These are phyloP conservation scores for Pseudomassariella vexata DNA, from an alignment of 2,329 filamentous ascomycete genomes.

Conservation along the genomic window DNA sequence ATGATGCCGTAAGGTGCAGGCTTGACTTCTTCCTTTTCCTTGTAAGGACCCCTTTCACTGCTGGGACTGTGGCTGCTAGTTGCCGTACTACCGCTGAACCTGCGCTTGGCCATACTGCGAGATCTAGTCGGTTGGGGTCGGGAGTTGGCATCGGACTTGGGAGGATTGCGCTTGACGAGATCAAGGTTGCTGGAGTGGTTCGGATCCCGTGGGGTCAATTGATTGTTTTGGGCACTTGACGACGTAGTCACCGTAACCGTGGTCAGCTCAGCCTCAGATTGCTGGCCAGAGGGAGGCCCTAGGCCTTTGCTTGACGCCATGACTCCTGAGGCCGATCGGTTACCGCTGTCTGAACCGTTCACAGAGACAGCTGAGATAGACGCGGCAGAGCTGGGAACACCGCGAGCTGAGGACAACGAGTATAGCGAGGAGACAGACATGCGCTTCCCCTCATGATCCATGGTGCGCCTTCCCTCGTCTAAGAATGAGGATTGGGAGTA, in stretches of 20 bases:
- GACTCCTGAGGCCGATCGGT: conserved; percentile 38
- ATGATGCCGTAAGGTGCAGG: conserved; percentile 63
- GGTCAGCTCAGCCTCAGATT: conserved; percentile 45
- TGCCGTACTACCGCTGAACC: conserved; percentile 77
- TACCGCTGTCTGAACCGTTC: conserved; percentile 44
- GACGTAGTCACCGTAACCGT: conserved; percentile 50
- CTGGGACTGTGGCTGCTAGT: conserved; percentile 76
- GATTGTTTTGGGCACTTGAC: conserved; percentile 40
- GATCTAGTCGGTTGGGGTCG: conserved; percentile 47
- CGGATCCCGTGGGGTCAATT: conserved; percentile 38
- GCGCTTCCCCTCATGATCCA: conserved; percentile 55
- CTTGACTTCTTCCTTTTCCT: conserved; percentile 56
- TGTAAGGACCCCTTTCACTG: conserved; percentile 55
- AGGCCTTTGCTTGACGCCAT: conserved; percentile 39
- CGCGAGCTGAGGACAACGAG: conserved; percentile 58
- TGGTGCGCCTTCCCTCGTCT: conserved; percentile 35
- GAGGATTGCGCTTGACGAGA: conserved; percentile 35
- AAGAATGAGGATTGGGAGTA: conserved; percentile 43
- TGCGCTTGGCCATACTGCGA: conserved; percentile 64
- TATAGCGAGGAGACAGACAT: conserved; percentile 70
- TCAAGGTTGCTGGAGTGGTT: conserved; percentile 37
- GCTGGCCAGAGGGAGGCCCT: conserved; percentile 31
- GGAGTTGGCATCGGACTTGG: conserved; percentile 20
- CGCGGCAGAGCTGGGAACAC: conserved; percentile 43
- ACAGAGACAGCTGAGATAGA: conserved; percentile 50